Percentiles rank a stretch among this genome's conserved stretches.
Evolutionary conservation across 495 filamentous ascomycete species (phyloP).

Genomic region (Aspergillus saccharolyticus): DNA sequence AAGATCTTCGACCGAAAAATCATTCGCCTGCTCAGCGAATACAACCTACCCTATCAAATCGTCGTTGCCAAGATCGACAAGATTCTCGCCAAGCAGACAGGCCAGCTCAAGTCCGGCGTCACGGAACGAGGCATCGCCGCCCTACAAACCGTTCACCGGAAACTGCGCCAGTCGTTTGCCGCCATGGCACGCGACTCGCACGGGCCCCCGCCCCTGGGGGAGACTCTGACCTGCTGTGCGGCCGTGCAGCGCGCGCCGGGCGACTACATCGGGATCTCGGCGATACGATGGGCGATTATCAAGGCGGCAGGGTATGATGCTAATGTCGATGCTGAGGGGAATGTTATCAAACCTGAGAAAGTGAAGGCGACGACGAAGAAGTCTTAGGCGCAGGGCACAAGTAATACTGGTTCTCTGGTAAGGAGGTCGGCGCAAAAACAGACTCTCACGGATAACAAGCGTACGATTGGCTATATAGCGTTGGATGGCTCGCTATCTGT

Average conservation of each 20-base stretch:
- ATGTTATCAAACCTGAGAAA: background rate
- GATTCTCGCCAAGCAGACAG: slow-evolving; percentile 33
- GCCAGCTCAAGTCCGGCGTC: slow-evolving; percentile 27
- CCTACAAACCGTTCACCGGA: slow-evolving; percentile 27
- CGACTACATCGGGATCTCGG: slow-evolving; percentile 39
- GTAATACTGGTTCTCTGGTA: no score
- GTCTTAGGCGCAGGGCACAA: no score
- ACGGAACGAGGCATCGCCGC: slow-evolving; percentile 24
- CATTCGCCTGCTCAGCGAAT: slow-evolving; percentile 56
- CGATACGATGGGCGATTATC: slow-evolving; percentile 48
- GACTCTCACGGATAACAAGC: no score
- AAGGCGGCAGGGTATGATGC: slow-evolving; percentile 46
- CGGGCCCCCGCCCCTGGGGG: slow-evolving; percentile 45
- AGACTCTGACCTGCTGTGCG: slow-evolving; percentile 47
- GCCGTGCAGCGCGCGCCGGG: slow-evolving; percentile 27
- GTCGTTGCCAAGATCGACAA: slow-evolving; percentile 80
- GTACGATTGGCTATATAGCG: no score
- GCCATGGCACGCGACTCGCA: slow-evolving; percentile 30
- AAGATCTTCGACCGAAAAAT: slow-evolving; percentile 67
- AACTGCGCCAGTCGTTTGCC: slow-evolving; percentile 19
- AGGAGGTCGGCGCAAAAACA: no score
- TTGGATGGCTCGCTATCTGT: no score
- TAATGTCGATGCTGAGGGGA: slow-evolving; percentile 22
- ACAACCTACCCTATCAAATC: slow-evolving; percentile 66
- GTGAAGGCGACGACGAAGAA: background rate